These are phyloP conservation scores for Venturia aucupariae DNA, from an alignment of 2,329 filamentous ascomycete species.

Conservation along the genomic window DNA sequence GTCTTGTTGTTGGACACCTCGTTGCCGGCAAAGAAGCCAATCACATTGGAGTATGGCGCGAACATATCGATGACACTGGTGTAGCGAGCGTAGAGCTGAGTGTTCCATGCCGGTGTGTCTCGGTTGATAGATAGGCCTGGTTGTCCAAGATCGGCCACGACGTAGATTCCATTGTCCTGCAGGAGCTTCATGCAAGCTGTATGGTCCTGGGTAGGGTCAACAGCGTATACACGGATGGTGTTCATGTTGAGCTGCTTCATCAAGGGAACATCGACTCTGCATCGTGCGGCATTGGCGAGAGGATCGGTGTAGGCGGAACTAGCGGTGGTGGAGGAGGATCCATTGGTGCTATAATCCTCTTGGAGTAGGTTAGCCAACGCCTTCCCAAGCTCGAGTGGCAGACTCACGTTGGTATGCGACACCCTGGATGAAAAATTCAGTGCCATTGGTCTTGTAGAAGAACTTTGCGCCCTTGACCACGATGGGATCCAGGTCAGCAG, in stretches of 20 bases:
- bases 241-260: slow-evolving; percentile 76
- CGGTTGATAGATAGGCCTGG: slow-evolving; percentile 80
- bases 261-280: slow-evolving; percentile 78
- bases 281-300: slow-evolving; percentile 60
- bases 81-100: slow-evolving; percentile 71
- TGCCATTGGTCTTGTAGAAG: slow-evolving; percentile 77
- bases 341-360: slow-evolving; percentile 50
- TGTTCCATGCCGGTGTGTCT: slow-evolving; percentile 67
- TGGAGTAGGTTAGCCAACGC: slow-evolving; percentile 21
- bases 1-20: slow-evolving; percentile 84
- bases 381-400: not conserved
- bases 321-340: slow-evolving; percentile 45
- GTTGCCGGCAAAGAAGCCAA: slow-evolving; percentile 98
- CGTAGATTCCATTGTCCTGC: slow-evolving; percentile 81
- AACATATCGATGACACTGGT: slow-evolving; percentile 73
- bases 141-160: slow-evolving; percentile 82
- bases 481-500: slow-evolving; percentile 53
- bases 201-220: slow-evolving; percentile 74
- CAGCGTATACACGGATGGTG: slow-evolving; percentile 88
- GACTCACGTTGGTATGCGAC: slow-evolving; percentile 73
- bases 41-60: slow-evolving; percentile 74
- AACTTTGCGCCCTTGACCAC: slow-evolving; percentile 76
- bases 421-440: slow-evolving; percentile 55
- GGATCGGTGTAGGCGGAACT: slow-evolving; percentile 66
- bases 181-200: slow-evolving; percentile 75